A percentile compares a stretch with the other conserved stretches of the same genome.
These are phyloP conservation scores for Microdochium paspali DNA, from an alignment of 2,329 filamentous ascomycete species.

Conservation along the genomic window DNA sequence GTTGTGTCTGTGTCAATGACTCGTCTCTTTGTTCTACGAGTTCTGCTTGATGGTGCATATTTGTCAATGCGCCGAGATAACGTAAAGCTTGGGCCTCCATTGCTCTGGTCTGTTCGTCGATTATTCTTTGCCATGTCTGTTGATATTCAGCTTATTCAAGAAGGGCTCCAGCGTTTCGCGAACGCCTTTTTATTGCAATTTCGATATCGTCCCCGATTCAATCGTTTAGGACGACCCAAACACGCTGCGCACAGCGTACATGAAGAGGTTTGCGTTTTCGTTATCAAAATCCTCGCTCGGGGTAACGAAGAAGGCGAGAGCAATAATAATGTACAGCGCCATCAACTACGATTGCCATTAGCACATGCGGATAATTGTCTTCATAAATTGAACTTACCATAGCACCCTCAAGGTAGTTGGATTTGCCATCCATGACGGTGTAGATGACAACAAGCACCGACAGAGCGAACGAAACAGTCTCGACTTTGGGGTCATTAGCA, in stretches of 20 bases:
- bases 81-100: too few relatives aligned
- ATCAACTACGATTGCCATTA: constrained; percentile 23
- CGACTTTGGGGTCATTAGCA: constrained; percentile 32
- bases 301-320: constrained; percentile 49
- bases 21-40: too few relatives aligned
- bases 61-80: too few relatives aligned
- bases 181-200: too few relatives aligned
- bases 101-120: too few relatives aligned
- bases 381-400: constrained; percentile 38
- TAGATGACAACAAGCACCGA: constrained; percentile 68
- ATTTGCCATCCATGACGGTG: constrained; percentile 72
- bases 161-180: too few relatives aligned
- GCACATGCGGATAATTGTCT: not conserved
- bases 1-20: too few relatives aligned
- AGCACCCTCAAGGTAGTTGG: constrained; percentile 75
- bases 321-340: constrained; percentile 49
- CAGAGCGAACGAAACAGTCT: constrained; percentile 69
- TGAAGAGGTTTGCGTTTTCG: constrained; percentile 7
- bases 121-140: too few relatives aligned
- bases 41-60: too few relatives aligned
- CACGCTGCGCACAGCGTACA: not conserved
- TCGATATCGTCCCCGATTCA: too few relatives aligned
- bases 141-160: too few relatives aligned
- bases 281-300: constrained; percentile 38
- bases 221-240: not conserved